phyloP scores from a whole-genome alignment of 116 monocot species.

The Trichopus zeylanicus region DNA sequence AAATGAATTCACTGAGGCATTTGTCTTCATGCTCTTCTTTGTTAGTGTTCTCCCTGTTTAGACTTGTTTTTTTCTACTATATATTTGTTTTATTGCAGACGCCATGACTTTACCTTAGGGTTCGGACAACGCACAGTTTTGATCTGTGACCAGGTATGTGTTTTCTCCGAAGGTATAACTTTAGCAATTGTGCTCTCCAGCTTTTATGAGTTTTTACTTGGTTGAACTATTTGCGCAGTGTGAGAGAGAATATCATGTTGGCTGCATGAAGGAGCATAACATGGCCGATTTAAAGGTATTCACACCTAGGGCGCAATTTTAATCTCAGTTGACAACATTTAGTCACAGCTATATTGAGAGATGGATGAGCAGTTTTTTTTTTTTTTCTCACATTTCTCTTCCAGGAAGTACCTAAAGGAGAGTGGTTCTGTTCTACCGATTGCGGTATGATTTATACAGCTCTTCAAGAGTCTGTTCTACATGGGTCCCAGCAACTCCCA shows the following conservation, averaged over 20 bases:
- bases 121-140: constrained; percentile 74
- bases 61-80: constrained; percentile 1
- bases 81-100: constrained; percentile 29
- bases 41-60: too few relatives aligned
- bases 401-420: constrained; percentile 73
- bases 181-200: neutral
- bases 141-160: constrained; percentile 78
- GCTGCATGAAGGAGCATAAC: constrained; percentile 69
- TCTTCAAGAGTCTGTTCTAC: constrained; percentile 37
- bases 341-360: too few relatives aligned
- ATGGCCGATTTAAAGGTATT: constrained; percentile 73
- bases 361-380: neutral
- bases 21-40: neutral
- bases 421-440: constrained; percentile 71
- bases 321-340: too few relatives aligned
- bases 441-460: constrained; percentile 47
- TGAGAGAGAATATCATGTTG: constrained; percentile 90
- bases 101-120: constrained; percentile 61
- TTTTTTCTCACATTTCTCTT: neutral
- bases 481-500: constrained; percentile 19
- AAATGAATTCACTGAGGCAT: too few relatives aligned
- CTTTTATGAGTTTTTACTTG: neutral
- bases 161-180: neutral
- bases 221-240: constrained; percentile 32
- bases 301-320: too few relatives aligned